These are phyloP conservation scores for Pseudogymnoascus sp. DNA, from an alignment of 2,329 filamentous ascomycete species.

Conservation along the genomic window DNA sequence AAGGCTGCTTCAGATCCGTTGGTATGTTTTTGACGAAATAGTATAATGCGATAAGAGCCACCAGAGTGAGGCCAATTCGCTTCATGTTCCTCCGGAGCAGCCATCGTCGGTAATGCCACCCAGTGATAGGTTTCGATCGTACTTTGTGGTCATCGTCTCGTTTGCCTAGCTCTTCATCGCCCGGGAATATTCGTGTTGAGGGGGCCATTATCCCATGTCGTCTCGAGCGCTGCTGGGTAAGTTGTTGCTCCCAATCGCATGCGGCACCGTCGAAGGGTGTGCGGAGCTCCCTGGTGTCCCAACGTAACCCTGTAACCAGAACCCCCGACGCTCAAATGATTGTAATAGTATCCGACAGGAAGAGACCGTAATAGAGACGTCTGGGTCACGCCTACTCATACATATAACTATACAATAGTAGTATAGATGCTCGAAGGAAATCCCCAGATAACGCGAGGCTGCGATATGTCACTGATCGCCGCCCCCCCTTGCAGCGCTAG, in stretches of 20 bases:
- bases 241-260: neutral
- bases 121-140: conserved; percentile 26
- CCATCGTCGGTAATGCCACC: conserved; percentile 33
- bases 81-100: conserved; percentile 49
- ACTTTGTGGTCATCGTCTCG: conserved; percentile 56
- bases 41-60: conserved; percentile 50
- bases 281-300: neutral
- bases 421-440: neutral
- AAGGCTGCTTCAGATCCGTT: conserved; percentile 35
- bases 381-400: neutral
- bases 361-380: neutral
- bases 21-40: conserved; percentile 61
- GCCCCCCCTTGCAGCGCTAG: neutral
- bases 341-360: neutral
- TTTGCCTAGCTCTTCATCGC: conserved; percentile 59
- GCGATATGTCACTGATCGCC: neutral
- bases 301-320: neutral
- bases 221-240: neutral
- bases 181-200: conserved; percentile 39
- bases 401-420: neutral
- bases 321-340: neutral
- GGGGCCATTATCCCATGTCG: conserved; percentile 31
- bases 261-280: neutral
- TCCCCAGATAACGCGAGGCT: conserved; percentile 9
- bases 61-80: conserved; percentile 43